These are phyloP conservation scores for Hippophae tibetana DNA, from an alignment of 306 rosid genomes.

Conservation along the genomic window DNA sequence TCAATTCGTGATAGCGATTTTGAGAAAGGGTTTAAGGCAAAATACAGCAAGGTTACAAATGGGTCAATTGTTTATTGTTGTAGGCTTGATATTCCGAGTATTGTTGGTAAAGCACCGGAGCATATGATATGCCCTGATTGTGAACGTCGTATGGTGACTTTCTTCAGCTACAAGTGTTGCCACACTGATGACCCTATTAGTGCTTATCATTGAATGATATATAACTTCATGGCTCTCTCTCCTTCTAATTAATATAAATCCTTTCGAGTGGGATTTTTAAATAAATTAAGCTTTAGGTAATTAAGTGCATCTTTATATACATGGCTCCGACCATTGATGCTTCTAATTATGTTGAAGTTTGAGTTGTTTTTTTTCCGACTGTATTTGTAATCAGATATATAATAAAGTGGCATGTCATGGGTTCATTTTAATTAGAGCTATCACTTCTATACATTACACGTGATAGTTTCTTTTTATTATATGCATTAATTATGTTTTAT, in stretches of 20 bases:
- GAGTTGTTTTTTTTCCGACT: too few relatives aligned
- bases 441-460: too few relatives aligned
- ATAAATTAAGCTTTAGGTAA: too few relatives aligned
- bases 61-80: slow-evolving; percentile 2
- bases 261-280: too few relatives aligned
- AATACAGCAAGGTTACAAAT: neutral
- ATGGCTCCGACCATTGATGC: too few relatives aligned
- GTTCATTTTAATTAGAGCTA: too few relatives aligned
- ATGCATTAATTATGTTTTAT: too few relatives aligned
- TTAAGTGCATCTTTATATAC: too few relatives aligned
- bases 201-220: neutral
- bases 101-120: slow-evolving; percentile 33
- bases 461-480: too few relatives aligned
- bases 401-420: too few relatives aligned
- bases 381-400: too few relatives aligned
- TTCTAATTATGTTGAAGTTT: too few relatives aligned
- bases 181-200: slow-evolving; percentile 14
- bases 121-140: slow-evolving; percentile 39
- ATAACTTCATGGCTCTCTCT: neutral
- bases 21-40: slow-evolving; percentile 8
- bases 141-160: slow-evolving; percentile 34
- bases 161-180: slow-evolving; percentile 44
- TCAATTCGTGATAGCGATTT: slow-evolving; percentile 13
- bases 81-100: slow-evolving; percentile 18
- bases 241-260: neutral